Evolutionary conservation across 257 asterid genomes (phyloP).

Genomic region (Fraxinus quadrangulata): DNA sequence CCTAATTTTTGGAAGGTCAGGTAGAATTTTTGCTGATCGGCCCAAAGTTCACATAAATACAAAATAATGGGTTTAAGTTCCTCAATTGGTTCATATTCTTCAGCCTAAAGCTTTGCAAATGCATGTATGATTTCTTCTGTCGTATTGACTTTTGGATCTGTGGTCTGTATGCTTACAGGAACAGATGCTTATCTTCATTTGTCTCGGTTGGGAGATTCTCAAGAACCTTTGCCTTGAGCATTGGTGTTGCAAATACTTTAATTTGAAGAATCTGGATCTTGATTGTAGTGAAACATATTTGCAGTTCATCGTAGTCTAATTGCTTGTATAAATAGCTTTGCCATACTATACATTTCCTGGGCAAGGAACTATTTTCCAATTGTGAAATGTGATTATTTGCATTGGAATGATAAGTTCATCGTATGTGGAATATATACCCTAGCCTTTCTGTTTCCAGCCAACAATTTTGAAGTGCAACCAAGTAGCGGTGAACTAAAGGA

Average conservation of each 20-base stretch:
- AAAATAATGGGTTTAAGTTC: background rate
- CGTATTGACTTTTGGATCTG: background rate
- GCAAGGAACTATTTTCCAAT: background rate
- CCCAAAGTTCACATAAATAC: background rate
- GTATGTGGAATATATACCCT: background rate
- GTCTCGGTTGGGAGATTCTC: conserved; percentile 57
- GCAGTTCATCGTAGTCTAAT: background rate
- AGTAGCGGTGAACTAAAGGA: background rate
- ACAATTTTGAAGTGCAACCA: background rate
- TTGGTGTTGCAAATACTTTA: conserved; percentile 17
- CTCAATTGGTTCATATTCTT: background rate
- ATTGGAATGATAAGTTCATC: background rate
- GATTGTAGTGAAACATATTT: background rate
- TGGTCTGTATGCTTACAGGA: conserved; percentile 31
- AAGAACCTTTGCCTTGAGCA: conserved; percentile 52
- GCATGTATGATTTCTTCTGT: background rate
- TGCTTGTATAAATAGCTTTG: background rate
- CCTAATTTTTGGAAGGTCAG: background rate
- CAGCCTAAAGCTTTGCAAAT: background rate
- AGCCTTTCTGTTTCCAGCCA: background rate
- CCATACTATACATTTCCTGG: background rate
- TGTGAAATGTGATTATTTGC: background rate
- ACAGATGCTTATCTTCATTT: conserved; percentile 59
- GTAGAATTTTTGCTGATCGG: background rate
- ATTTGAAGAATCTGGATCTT: conserved; percentile 6